phyloP scores from a whole-genome alignment of 2,329 filamentous ascomycete species.

The Juglanconis sp. region DNA sequence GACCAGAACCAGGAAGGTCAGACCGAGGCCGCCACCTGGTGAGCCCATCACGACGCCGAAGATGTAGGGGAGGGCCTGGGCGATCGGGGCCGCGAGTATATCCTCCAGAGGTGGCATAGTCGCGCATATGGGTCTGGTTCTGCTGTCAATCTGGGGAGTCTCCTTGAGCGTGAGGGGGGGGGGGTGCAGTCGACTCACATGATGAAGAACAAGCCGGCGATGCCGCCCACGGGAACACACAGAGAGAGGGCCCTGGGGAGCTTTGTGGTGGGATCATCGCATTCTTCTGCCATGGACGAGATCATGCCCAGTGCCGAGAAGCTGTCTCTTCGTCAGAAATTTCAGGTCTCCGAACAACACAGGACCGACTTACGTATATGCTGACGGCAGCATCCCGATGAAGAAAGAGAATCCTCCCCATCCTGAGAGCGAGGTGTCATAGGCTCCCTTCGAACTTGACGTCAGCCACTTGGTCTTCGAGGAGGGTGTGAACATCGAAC shows the following conservation, averaged over 20 bases:
- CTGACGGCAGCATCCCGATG: constrained; percentile 57
- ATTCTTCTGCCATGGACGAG: constrained; percentile 60
- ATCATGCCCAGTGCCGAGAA: constrained; percentile 62
- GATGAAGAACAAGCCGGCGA: constrained; percentile 52
- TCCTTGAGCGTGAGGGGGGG: not conserved
- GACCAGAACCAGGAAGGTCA: constrained; percentile 52
- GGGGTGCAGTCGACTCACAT: not conserved
- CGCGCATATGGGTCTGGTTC: constrained; percentile 47
- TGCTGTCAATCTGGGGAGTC: constrained; percentile 21
- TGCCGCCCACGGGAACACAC: constrained; percentile 49
- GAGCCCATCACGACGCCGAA: constrained; percentile 49
- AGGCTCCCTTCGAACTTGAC: constrained; percentile 38
- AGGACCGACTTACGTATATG: constrained; percentile 40
- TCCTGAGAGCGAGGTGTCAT: constrained; percentile 52
- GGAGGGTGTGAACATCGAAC: not conserved
- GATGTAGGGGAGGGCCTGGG: constrained; percentile 54
- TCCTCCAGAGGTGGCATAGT: constrained; percentile 39
- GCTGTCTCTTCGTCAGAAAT: constrained; percentile 16
- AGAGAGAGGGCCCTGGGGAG: constrained; percentile 51
- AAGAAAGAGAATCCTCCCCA: constrained; percentile 61
- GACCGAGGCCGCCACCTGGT: constrained; percentile 45
- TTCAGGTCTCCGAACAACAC: no score
- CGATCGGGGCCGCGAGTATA: constrained; percentile 45
- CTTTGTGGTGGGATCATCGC: constrained; percentile 47
- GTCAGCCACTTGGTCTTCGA: not conserved